These are phyloP conservation scores for Saccharomyces kudriavzevii DNA, from an alignment of 805 yeast genomes.

Conservation along the genomic window DNA sequence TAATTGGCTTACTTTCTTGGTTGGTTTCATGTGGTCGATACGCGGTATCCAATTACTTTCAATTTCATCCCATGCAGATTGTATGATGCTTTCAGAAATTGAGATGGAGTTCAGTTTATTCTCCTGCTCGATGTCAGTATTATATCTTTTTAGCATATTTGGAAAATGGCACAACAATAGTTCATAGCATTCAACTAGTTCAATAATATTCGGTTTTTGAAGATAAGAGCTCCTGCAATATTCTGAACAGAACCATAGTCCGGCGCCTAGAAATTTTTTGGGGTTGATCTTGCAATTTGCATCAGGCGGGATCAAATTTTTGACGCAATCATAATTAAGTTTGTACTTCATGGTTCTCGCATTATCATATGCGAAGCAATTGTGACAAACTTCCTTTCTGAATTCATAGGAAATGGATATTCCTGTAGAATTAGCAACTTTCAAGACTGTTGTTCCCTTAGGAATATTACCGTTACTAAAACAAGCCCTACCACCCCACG, in stretches of 20 bases:
- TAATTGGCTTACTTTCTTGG: slow-evolving; percentile 31
- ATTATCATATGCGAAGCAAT: slow-evolving; percentile 42
- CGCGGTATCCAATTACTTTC: slow-evolving; percentile 34
- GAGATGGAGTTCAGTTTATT: slow-evolving; percentile 6
- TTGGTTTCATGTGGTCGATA: slow-evolving; percentile 28
- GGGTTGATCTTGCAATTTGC: slow-evolving; percentile 6
- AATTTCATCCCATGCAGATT: slow-evolving; percentile 14
- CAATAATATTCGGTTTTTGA: slow-evolving; percentile 29
- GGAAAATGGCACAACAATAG: slow-evolving; percentile 14
- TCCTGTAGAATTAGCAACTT: slow-evolving; percentile 38
- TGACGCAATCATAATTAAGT: slow-evolving; percentile 13
- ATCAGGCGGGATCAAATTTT: background rate
- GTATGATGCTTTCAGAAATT: slow-evolving; percentile 8
- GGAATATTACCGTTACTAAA: slow-evolving; percentile 39
- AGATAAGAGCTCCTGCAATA: slow-evolving; percentile 36
- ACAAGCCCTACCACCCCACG: slow-evolving; percentile 41
- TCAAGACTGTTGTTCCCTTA: slow-evolving; percentile 35
- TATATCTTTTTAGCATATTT: slow-evolving; percentile 26
- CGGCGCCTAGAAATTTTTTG: slow-evolving; percentile 31
- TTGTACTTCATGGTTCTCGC: slow-evolving; percentile 42
- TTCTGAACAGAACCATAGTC: slow-evolving; percentile 48
- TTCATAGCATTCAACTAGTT: slow-evolving; percentile 34
- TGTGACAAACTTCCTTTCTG: slow-evolving; percentile 54
- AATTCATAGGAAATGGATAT: slow-evolving; percentile 44
- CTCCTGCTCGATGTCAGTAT: slow-evolving; percentile 3